phyloP scores from a whole-genome alignment of 73 alveolate genomes.

The Stentor roeselii region DNA sequence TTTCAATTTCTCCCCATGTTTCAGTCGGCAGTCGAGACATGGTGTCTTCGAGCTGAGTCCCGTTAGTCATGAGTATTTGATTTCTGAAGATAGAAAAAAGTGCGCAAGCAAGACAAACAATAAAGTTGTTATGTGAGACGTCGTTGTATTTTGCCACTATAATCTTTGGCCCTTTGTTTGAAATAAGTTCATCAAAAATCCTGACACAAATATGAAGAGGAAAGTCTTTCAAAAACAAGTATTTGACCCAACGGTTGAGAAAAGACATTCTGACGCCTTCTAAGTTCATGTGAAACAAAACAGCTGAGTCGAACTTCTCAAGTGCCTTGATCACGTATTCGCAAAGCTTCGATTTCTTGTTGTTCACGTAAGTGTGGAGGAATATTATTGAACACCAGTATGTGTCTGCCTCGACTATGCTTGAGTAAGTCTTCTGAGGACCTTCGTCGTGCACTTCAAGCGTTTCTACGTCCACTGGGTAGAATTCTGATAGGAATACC shows the following conservation, averaged over 20 bases:
- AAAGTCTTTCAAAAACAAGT: neutral
- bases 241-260: conserved; percentile 5
- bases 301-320: neutral
- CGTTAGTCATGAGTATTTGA: neutral
- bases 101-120: conserved; percentile 3
- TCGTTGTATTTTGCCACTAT: neutral
- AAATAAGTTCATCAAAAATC: neutral
- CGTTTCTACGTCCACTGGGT: neutral
- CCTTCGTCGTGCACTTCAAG: conserved; percentile 3
- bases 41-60: neutral
- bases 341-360: neutral
- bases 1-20: neutral
- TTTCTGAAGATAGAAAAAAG: neutral
- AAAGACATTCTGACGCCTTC: neutral
- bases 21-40: neutral
- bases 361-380: neutral
- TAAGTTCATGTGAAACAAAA: neutral
- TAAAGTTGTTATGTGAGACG: neutral
- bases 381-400: neutral
- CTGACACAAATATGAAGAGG: conserved; percentile 2
- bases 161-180: neutral
- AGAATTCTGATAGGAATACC: neutral
- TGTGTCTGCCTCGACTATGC: neutral
- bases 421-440: neutral
- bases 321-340: neutral